A percentile compares a stretch with the other conserved stretches of the same genome.
These are phyloP conservation scores for Coffea canephora DNA, from an alignment of 257 asterid species.

Conservation along the genomic window DNA sequence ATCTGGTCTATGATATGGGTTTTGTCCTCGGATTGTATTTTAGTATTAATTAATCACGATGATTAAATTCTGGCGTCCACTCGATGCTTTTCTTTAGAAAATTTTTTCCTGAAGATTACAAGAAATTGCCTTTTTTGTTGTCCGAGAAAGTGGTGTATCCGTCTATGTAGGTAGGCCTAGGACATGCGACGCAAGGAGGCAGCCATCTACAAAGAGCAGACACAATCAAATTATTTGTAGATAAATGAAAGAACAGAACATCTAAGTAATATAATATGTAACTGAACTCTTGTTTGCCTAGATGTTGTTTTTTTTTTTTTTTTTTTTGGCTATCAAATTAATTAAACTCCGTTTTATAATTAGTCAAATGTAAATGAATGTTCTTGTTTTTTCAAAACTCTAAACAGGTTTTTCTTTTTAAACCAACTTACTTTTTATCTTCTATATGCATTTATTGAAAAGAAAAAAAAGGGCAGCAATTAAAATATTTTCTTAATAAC, in stretches of 20 bases:
- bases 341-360: not conserved
- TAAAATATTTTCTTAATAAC: not conserved
- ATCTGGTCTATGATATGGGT: conserved; percentile 1
- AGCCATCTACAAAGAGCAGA: not conserved
- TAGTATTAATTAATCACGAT: not conserved
- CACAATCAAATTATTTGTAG: not conserved
- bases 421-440: too few species aligned
- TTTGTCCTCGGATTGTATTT: not conserved
- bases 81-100: not conserved
- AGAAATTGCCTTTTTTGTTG: conserved; percentile 13
- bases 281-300: not conserved
- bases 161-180: conserved; percentile 6
- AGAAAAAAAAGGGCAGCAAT: too few species aligned
- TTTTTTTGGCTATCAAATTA: not conserved
- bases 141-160: conserved; percentile 17
- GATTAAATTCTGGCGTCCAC: conserved; percentile 6
- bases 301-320: not conserved
- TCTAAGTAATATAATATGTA: too few species aligned
- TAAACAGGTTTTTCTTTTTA: too few species aligned
- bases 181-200: conserved; percentile 13
- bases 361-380: not conserved
- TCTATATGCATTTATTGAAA: too few species aligned
- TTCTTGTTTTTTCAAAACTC: too few species aligned
- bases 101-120: not conserved
- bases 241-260: not conserved